Conservation (phyloP, 1,284 basidiomycete species). For the Anthracocystis panici-leucophaei region DNA sequence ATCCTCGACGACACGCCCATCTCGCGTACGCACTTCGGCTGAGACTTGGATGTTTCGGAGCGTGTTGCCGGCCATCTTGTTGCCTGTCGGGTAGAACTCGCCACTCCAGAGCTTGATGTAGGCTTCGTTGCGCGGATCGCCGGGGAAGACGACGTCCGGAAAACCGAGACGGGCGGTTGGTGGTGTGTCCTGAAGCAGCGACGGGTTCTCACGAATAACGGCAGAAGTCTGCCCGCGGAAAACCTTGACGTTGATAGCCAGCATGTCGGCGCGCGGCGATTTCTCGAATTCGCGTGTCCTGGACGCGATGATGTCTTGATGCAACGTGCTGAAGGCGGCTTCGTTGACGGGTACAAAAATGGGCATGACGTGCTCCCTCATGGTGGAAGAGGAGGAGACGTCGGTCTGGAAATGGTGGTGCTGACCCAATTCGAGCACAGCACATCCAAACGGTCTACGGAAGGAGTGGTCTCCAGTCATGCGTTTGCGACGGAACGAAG, state of each 20-base stretch:
- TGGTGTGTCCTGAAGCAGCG: conserved; percentile 84
- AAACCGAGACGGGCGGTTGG: conserved; percentile 91
- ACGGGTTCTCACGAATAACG: conserved; percentile 85
- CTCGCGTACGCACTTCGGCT: conserved; percentile 83
- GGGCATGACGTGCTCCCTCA: conserved; percentile 83
- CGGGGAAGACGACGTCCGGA: conserved; percentile 94
- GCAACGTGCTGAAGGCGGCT: conserved; percentile 87
- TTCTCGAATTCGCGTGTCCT: conserved; percentile 86
- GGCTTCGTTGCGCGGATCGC: conserved; percentile 89
- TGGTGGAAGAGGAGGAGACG: conserved; percentile 66
- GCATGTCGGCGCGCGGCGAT: conserved; percentile 84
- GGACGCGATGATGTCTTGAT: conserved; percentile 90
- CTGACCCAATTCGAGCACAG: conserved; percentile 86
- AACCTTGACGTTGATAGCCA: conserved; percentile 88
- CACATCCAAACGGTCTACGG: conserved; percentile 91
- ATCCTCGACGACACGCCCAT: conserved; percentile 80
- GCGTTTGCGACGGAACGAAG: conserved; percentile 42
- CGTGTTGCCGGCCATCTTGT: conserved; percentile 58
- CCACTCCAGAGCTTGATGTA: conserved; percentile 78
- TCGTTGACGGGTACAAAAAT: conserved; percentile 87
- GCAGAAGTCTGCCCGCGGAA: conserved; percentile 84
- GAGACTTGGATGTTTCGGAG: conserved; percentile 84
- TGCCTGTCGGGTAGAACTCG: conserved; percentile 60
- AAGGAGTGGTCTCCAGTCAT: conserved; percentile 71
- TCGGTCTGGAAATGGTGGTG: conserved; percentile 74